Conservation (phyloP, 139 green algal species). For the Pedinophyceae sp. region DNA sequence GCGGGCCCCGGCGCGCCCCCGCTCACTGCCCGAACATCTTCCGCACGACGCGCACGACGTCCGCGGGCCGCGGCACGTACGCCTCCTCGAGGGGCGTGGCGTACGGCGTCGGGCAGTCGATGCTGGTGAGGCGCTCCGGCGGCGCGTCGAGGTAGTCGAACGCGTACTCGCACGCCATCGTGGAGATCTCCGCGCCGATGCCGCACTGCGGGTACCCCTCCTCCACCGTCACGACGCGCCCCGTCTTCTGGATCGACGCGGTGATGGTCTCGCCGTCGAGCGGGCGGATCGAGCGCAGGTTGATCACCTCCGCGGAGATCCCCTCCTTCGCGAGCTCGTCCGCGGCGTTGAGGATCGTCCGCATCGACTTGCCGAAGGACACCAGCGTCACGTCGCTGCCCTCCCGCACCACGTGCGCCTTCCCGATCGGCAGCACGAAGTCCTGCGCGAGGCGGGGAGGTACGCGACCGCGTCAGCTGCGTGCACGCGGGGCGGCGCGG, state of each 20-base stretch:
- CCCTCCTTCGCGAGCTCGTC: slow-evolving; percentile 72
- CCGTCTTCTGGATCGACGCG: slow-evolving; percentile 72
- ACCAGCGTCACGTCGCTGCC: slow-evolving; percentile 87
- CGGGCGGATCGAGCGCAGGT: slow-evolving; percentile 86
- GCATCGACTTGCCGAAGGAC: slow-evolving; percentile 10
- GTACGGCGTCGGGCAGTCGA: slow-evolving; percentile 9
- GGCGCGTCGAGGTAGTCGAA: slow-evolving; percentile 97
- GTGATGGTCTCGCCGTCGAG: slow-evolving; percentile 79
- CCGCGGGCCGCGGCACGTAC: background rate
- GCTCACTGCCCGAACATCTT: too few species aligned
- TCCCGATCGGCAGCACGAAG: slow-evolving; percentile 90
- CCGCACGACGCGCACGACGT: background rate
- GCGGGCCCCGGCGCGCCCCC: too few species aligned
- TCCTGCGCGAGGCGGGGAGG: too few species aligned
- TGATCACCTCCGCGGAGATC: slow-evolving; percentile 89
- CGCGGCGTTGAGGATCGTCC: slow-evolving; percentile 44
- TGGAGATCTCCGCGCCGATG: slow-evolving; percentile 60
- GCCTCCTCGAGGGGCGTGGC: slow-evolving; percentile 2
- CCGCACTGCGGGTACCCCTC: slow-evolving; percentile 94
- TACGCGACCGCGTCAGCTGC: too few species aligned
- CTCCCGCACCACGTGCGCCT: slow-evolving; percentile 71
- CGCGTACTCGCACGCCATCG: slow-evolving; percentile 67
- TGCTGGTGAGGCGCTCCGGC: slow-evolving; percentile 61
- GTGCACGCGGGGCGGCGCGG: too few species aligned
- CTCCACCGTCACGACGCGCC: slow-evolving; percentile 75